These are phyloP conservation scores for Vigna radiata DNA, from an alignment of 306 rosid genomes.

Conservation along the genomic window DNA sequence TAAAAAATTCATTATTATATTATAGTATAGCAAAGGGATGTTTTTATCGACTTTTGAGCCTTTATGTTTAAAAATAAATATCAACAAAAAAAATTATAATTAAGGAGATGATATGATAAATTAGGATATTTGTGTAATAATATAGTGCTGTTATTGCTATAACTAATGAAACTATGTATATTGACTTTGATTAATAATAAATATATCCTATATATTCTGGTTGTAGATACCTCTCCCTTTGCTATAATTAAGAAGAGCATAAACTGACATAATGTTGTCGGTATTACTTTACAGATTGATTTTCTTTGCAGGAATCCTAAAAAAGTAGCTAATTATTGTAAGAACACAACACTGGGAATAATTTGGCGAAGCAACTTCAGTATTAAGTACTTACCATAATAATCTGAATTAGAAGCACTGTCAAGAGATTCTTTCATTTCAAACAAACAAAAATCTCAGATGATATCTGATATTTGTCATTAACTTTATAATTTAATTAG, in stretches of 20 bases:
- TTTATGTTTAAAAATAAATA: too few relatives aligned
- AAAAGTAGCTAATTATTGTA: constrained; percentile 11
- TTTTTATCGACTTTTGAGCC: too few relatives aligned
- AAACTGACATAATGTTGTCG: constrained; percentile 34
- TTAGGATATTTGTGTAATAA: too few relatives aligned
- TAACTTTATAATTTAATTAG: constrained; percentile 29
- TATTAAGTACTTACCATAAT: constrained; percentile 13
- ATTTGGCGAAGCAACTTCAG: constrained; percentile 9
- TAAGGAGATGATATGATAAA: too few relatives aligned
- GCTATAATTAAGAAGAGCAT: neutral
- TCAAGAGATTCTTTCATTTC: constrained; percentile 20
- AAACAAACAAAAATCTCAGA: constrained; percentile 21
- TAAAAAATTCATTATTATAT: too few relatives aligned
- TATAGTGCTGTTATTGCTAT: too few relatives aligned
- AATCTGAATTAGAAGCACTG: constrained; percentile 18
- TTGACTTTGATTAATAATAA: too few relatives aligned
- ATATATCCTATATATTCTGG: too few relatives aligned
- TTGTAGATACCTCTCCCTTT: constrained; percentile 2
- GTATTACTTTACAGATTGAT: constrained; percentile 25
- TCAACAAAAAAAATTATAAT: too few relatives aligned
- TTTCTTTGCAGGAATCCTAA: constrained; percentile 28
- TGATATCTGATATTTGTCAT: constrained; percentile 30
- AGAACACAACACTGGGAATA: constrained; percentile 16
- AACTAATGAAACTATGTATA: too few relatives aligned
- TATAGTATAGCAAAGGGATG: too few relatives aligned